phyloP scores from a whole-genome alignment of 2,329 filamentous ascomycete species.

The Dactylellina leptospora region DNA sequence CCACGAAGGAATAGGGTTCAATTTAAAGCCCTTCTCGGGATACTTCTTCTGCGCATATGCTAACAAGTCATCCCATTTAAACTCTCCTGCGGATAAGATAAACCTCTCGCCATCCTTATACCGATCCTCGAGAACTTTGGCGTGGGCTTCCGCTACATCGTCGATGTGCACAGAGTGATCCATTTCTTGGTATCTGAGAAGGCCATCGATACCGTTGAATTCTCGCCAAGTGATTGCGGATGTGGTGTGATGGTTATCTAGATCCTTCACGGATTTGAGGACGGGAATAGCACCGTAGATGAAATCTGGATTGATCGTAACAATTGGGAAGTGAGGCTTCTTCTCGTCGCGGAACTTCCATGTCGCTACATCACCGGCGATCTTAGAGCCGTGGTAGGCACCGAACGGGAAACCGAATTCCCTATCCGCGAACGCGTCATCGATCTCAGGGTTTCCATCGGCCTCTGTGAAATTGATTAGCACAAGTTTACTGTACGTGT shows the following conservation, averaged over 20 bases:
- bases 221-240: conserved; percentile 39
- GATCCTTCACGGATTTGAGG: conserved; percentile 28
- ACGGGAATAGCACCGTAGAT: conserved; percentile 32
- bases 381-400: conserved; percentile 47
- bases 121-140: conserved; percentile 36
- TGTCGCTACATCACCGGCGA: conserved; percentile 37
- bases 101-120: conserved; percentile 39
- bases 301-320: conserved; percentile 45
- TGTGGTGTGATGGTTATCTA: conserved; percentile 38
- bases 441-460: conserved; percentile 37
- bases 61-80: conserved; percentile 48
- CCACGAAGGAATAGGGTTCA: conserved; percentile 33
- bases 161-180: conserved; percentile 50
- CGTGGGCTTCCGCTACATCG: conserved; percentile 38
- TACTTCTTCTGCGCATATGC: conserved; percentile 42
- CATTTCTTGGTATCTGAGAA: conserved; percentile 32
- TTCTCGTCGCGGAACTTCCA: conserved; percentile 42
- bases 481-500: neutral
- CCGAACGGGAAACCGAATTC: conserved; percentile 44
- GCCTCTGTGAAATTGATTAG: conserved; percentile 9
- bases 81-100: conserved; percentile 39
- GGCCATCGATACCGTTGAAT: conserved; percentile 39
- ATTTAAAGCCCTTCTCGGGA: conserved; percentile 23
- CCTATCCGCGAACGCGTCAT: conserved; percentile 8
- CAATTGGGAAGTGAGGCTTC: conserved; percentile 38